Base-by-base conservation (phyloP, 257 asterid species). In the Solanum ossicruentum region DNA sequence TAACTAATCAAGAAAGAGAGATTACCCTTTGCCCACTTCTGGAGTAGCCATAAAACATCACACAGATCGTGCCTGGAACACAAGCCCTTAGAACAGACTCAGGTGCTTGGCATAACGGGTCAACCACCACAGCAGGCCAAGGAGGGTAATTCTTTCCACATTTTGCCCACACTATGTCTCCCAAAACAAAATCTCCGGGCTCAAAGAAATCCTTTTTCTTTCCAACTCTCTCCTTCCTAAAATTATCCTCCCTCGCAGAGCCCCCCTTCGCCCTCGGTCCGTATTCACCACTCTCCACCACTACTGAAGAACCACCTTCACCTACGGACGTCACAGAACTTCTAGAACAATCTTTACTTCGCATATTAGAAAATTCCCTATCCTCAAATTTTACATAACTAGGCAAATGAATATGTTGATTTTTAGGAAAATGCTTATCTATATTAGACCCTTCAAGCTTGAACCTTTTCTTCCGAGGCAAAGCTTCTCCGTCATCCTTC, bases 61-160 rank as follows among this genome's bases (percentile, higher is more conserved):
- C 99, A 57, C 98, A 97, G 13, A 94, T 85, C 6, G 98, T 91
- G 83, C 92, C 96, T 3, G 96, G 95, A 84, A 93, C 89, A 87
- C 94, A 90, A 63, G 99, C 98, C 86, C 94, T 86, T 69, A 92
- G 61, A 23, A 97, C 99, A 3, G 88, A 66, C 49, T 90, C 95
- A 5, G 99, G 99, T 23, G 99, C 99, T 87, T 95, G 92, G 71
- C 85, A 83, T 17, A 89, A 85, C 20, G 98, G 99, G 58, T 97
- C 97, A 58, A 97, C 94, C 54, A 95, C 98, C 63, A 89, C 83
- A 65, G 98, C 99, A 32, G 99, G 99, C 99, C 99, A 97, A 67
- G 99, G 98, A 20, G 99, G 98, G 52, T 84, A 94, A 20, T 90
- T 86, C 87, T 93, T 97, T 75, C 99, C 99, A 83, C 98, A 95